phyloP scores from a whole-genome alignment of 768 basidiomycete species.

The Mycena leptocephala region DNA sequence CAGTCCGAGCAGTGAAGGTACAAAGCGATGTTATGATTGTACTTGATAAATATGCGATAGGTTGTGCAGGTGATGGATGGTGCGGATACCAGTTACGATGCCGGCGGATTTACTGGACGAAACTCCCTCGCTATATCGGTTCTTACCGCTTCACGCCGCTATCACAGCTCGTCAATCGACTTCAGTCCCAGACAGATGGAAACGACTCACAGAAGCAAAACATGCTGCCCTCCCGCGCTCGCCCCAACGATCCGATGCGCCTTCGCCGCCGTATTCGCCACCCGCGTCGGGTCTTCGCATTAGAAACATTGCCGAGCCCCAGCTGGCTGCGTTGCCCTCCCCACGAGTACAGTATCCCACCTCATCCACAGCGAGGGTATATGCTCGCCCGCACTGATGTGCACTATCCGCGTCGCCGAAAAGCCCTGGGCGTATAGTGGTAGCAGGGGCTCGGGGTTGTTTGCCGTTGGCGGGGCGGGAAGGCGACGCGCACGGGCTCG shows the following conservation, averaged over 20 bases:
- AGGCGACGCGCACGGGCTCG: conserved; percentile 32
- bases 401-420: conserved; percentile 26
- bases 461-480: conserved; percentile 31
- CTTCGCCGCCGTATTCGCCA: conserved; percentile 27
- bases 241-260: conserved; percentile 11
- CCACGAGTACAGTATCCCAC: conserved; percentile 31
- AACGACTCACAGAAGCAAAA: conserved; percentile 25
- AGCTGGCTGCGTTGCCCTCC: conserved; percentile 36
- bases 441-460: conserved; percentile 13
- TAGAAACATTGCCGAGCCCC: conserved; percentile 29
- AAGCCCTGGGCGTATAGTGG: conserved; percentile 1
- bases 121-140: not conserved
- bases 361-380: conserved; percentile 31
- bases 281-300: conserved; percentile 30
- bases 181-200: not conserved
- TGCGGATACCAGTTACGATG: too few relatives aligned
- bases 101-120: too few relatives aligned
- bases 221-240: conserved; percentile 33
- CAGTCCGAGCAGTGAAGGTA: too few relatives aligned
- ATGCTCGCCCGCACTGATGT: conserved; percentile 27
- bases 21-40: too few relatives aligned
- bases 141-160: conserved; percentile 19
- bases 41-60: too few relatives aligned
- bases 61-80: too few relatives aligned
- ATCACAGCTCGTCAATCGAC: not conserved